These are phyloP conservation scores for Abrus precatorius DNA, from an alignment of 306 rosid genomes.

Conservation along the genomic window DNA sequence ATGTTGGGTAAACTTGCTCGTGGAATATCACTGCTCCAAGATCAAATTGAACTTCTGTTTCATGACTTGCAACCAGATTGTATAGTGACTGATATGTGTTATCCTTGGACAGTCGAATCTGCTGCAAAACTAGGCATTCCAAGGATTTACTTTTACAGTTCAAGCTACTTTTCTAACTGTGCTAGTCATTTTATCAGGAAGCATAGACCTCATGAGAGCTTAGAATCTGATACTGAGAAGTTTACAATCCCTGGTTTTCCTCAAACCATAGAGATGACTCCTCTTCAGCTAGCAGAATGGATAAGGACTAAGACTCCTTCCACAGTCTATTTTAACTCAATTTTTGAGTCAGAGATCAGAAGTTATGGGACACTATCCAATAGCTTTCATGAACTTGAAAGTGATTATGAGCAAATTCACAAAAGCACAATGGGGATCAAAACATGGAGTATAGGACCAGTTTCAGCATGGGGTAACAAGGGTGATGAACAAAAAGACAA, in stretches of 20 bases:
- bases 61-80: slow-evolving; percentile 37
- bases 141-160: slow-evolving; percentile 44
- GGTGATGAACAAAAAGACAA: slow-evolving; percentile 27
- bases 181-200: slow-evolving; percentile 9
- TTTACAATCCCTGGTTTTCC: slow-evolving; percentile 49
- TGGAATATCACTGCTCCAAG: slow-evolving; percentile 38
- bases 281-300: slow-evolving; percentile 35
- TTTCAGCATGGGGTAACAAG: slow-evolving; percentile 40
- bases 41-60: slow-evolving; percentile 33
- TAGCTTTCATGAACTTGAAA: slow-evolving; percentile 47
- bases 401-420: slow-evolving; percentile 41
- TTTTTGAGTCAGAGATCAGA: slow-evolving; percentile 34
- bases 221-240: slow-evolving; percentile 15
- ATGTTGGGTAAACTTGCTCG: not conserved
- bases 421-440: slow-evolving; percentile 30
- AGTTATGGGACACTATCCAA: slow-evolving; percentile 50
- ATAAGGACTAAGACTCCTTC: not conserved
- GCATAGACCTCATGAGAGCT: slow-evolving; percentile 42
- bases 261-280: slow-evolving; percentile 21
- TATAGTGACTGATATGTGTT: slow-evolving; percentile 44
- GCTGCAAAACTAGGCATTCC: slow-evolving; percentile 47
- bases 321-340: not conserved
- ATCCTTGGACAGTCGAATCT: slow-evolving; percentile 51
- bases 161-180: slow-evolving; percentile 46
- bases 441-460: slow-evolving; percentile 50